These are phyloP conservation scores for Jaenimonas drosophilae DNA, from an alignment of 208 protist species.

Conservation along the genomic window DNA sequence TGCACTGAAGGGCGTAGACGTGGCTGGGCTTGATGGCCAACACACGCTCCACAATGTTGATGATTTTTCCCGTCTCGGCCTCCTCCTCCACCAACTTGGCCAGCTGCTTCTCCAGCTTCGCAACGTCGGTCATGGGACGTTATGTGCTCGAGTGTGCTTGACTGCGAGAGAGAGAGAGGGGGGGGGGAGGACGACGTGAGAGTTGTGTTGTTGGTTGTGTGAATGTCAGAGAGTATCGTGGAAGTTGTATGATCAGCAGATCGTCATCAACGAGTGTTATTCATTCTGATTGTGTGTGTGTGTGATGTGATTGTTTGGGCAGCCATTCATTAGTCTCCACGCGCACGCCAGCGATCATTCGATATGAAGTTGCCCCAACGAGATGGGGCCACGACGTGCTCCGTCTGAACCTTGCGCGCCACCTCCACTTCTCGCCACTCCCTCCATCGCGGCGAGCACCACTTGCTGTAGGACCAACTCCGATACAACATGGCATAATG, in stretches of 20 bases:
- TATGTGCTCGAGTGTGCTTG: background rate
- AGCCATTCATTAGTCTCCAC: constrained; percentile 39
- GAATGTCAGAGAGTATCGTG: too few relatives aligned
- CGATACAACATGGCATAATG: constrained; percentile 80
- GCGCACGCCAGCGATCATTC: constrained; percentile 53
- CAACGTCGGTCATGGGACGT: constrained; percentile 40
- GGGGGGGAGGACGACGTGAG: background rate
- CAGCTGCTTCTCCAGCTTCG: constrained; percentile 57
- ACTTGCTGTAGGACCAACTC: constrained; percentile 47
- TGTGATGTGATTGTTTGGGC: background rate
- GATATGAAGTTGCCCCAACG: constrained; percentile 68
- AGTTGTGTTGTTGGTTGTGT: too few relatives aligned
- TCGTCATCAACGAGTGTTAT: background rate
- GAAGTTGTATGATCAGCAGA: background rate
- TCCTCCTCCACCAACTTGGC: constrained; percentile 30
- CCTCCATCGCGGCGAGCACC: constrained; percentile 79
- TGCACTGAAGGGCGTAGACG: constrained; percentile 49
- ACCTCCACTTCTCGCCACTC: constrained; percentile 80
- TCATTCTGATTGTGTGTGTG: background rate
- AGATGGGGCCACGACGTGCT: constrained; percentile 33
- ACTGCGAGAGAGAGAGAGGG: constrained; percentile 1
- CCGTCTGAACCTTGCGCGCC: constrained; percentile 33
- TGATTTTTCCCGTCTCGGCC: constrained; percentile 31
- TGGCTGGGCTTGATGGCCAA: constrained; percentile 42
- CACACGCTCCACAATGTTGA: constrained; percentile 51